Percentiles rank a stretch among this genome's conserved stretches.
These are phyloP conservation scores for Eutrema yunnanense DNA, from an alignment of 345 rosid species.

Conservation along the genomic window DNA sequence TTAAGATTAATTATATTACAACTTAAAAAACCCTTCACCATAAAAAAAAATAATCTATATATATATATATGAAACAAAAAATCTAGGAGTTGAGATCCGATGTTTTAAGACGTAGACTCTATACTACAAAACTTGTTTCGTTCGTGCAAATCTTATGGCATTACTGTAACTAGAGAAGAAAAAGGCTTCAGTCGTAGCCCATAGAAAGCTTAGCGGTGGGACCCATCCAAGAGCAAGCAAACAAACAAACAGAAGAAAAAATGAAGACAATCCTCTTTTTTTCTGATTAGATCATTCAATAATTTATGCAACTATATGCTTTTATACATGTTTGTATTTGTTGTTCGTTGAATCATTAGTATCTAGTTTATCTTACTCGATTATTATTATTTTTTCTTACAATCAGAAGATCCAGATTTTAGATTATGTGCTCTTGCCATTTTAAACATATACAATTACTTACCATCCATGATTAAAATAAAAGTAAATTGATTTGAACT, in stretches of 20 bases:
- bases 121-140: not conserved
- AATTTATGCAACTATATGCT: not conserved
- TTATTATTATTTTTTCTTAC: too few relatives aligned
- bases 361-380: too few relatives aligned
- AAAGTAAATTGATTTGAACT: not conserved
- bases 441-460: not conserved
- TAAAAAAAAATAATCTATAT: not conserved
- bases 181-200: not conserved
- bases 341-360: too few relatives aligned
- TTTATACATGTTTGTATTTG: not conserved
- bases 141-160: conserved; percentile 17
- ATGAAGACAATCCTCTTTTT: not conserved
- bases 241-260: not conserved
- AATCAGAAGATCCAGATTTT: not conserved
- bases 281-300: too few relatives aligned
- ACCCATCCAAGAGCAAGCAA: not conserved
- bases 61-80: not conserved
- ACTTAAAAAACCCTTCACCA: not conserved
- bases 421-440: not conserved
- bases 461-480: not conserved
- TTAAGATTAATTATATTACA: not conserved
- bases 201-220: not conserved
- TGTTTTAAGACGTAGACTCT: conserved; percentile 11
- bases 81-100: conserved; percentile 18
- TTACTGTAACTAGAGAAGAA: not conserved